Base-by-base conservation (phyloP, 306 rosid species). In the Malus sieversii region DNA sequence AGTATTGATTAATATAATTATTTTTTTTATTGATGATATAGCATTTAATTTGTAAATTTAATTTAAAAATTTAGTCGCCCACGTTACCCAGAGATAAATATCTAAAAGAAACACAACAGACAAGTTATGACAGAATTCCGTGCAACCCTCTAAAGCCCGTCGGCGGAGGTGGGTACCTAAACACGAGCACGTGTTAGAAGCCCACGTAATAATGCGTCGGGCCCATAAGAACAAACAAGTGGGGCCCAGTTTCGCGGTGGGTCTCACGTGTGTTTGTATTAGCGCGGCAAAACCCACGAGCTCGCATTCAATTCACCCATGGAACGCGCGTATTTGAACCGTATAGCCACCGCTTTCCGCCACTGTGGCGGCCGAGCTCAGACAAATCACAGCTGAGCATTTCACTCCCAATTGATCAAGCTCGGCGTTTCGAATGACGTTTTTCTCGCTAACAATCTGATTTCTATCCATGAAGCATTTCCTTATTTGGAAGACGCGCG, bases 361-460 rank as follows among this genome's bases (percentile, higher is more conserved):
- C 86, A 57, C 48, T 90, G 93, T 76, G 84, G 85, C 70, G 76
- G 55, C 55, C 55, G 78, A 80, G 76, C 80, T 71, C 82, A 76
- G 81, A 69, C 83, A 71, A 83, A 77, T 52, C 86, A 76, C 55
- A 95, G 96, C 19, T 84, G 79, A 67, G 73, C 90, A 65, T 72
- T 90, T n/a, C 98, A 94, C 75, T 89, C 88, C 64, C 76, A 74
- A 29, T 72, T 88, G 23, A 81, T 82, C 64, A 94, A 83, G 83
- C 70, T 84, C 51, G 95, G 96, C 57, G 61, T 81, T 44, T 62
- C 61, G n/a, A 85, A 71, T 72, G 79, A 88, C 29, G 73, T 82
- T 23, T 94, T 88, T 73, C 73, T 87, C 67, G 79, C 88, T 7
- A 90, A 90, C 61, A 92, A 87, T 72, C 72, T 88, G 79, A 85